Base-by-base conservation (phyloP, 179 eudicot genomes). In the Silene coronaria region DNA sequence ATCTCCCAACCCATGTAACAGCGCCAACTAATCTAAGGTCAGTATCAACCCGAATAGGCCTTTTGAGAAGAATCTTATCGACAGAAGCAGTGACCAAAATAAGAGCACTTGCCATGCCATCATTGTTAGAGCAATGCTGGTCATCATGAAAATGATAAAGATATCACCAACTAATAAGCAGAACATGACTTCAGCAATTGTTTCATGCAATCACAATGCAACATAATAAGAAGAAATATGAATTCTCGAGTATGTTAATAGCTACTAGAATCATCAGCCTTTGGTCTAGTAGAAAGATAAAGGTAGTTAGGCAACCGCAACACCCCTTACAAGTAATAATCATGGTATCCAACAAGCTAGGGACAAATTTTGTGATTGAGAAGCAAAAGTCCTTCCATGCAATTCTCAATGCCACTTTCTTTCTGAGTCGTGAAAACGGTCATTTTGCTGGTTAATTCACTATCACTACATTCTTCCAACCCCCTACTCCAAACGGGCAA, bases 1-100 rank as follows among this genome's bases (percentile, higher is more conserved):
- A 93, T 14, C 92, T 82, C 45, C 99, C 99, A 79, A 95, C 99
- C 99, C 99, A 95, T 67, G 88, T 92, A 28, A 93, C 97, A 53
- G 97, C 91, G 76, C 99, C 99, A 72, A 76, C 86, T 65, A 93
- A 82, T 65, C 76, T 91, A 63, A 95, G 86, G 81, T 95, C 97
- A 76, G 69, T 65, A 71, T 95, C 92, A 66, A 91, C 95, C 58
- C 84, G 86, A 60, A 95, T 88, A 59, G 99, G 91, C 82, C 89
- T 86, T 79, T 91, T 95, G 69, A 95, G 88, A 82, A 91, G 93
- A 84, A 95, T 89, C 85, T 86, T 93, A 86, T 95, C 99, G 30
- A 93, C 97, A 78, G 99, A 91, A 75, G 99, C 99, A 78, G 99
- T 95, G 23, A 92, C 99, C 79, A 95, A 70, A 76, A 90, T 80